A percentile compares a stretch with the other conserved stretches of the same genome.
phyloP scores from a whole-genome alignment of 192 early-diverging fungal genomes.

The Podila horticola region DNA sequence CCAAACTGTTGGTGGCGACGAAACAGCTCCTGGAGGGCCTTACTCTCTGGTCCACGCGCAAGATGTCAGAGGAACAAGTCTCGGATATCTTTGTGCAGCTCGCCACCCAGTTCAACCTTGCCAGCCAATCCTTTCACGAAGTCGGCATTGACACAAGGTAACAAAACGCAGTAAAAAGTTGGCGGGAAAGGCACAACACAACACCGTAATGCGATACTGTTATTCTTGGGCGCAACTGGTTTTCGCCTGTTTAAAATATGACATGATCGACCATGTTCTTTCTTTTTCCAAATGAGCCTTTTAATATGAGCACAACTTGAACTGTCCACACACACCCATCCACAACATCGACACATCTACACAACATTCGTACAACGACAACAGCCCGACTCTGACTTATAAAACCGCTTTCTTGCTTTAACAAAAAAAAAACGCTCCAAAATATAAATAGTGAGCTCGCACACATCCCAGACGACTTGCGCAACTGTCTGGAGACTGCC shows the following conservation, averaged over 20 bases:
- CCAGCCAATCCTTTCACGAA: slow-evolving; percentile 27
- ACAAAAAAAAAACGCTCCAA: background rate
- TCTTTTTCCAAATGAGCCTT: background rate
- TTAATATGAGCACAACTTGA: background rate
- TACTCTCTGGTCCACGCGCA: slow-evolving; percentile 51
- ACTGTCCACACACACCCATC: no score
- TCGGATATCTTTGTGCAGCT: slow-evolving; percentile 51
- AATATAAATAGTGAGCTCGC: slow-evolving; percentile 51
- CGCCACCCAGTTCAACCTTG: slow-evolving; percentile 45
- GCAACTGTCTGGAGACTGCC: slow-evolving; percentile 56
- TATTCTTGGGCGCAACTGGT: background rate
- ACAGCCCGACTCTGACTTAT: no score
- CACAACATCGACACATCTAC: no score
- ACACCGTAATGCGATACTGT: no score
- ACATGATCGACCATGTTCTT: background rate
- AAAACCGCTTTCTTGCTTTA: background rate
- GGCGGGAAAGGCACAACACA: no score
- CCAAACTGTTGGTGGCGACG: slow-evolving; percentile 52
- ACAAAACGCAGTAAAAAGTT: no score
- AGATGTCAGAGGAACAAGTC: slow-evolving; percentile 46
- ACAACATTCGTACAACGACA: no score
- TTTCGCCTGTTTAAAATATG: background rate
- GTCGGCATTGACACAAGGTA: slow-evolving; percentile 41
- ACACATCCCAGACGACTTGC: slow-evolving; percentile 55
- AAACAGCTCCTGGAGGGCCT: slow-evolving; percentile 56